Conservation (phyloP, 495 filamentous ascomycete genomes). For the Staphylotrichum longicolle region DNA sequence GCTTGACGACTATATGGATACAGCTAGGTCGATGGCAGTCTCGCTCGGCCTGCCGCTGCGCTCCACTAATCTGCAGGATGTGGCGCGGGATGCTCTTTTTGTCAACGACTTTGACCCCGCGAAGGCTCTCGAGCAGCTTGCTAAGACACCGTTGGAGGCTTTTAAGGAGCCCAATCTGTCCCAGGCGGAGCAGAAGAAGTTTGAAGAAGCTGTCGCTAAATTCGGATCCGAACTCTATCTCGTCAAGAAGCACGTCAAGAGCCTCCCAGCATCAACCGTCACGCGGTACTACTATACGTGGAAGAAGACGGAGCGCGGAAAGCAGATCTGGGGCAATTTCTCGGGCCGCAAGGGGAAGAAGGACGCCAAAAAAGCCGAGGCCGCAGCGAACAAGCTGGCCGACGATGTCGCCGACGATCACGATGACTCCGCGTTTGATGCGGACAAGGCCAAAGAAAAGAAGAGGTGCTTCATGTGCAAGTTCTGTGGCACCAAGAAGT, state of each 20-base stretch:
- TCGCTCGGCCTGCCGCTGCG: constrained; percentile 62
- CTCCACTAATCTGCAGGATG: constrained; percentile 86
- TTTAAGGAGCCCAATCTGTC: constrained; percentile 83
- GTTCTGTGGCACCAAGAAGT: constrained; percentile 76
- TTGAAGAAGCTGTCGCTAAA: constrained; percentile 88
- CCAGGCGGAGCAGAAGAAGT: constrained; percentile 76
- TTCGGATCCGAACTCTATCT: constrained; percentile 86
- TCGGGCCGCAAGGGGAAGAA: constrained; percentile 85
- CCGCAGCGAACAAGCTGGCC: constrained; percentile 67
- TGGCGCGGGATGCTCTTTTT: constrained; percentile 73
- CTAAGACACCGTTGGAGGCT: constrained; percentile 64
- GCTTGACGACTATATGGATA: constrained; percentile 72
- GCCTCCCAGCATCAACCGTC: constrained; percentile 70
- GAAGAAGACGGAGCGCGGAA: constrained; percentile 90
- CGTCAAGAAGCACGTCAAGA: constrained; percentile 82
- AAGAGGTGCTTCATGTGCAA: constrained; percentile 92
- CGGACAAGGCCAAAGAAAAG: constrained; percentile 71
- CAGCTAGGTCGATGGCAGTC: constrained; percentile 59
- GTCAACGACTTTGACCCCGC: constrained; percentile 66
- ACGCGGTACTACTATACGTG: constrained; percentile 95
- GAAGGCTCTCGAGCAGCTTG: constrained; percentile 69
- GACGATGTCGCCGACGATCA: constrained; percentile 91
- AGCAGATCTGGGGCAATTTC: constrained; percentile 84
- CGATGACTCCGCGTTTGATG: constrained; percentile 96
- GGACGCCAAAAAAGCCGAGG: constrained; percentile 64